Evolutionary conservation across 371 early-diverging fungal genomes (phyloP), one percentile per base, ranked within the genome.

Genomic region (Thermomucor indicae-seudaticae): DNA sequence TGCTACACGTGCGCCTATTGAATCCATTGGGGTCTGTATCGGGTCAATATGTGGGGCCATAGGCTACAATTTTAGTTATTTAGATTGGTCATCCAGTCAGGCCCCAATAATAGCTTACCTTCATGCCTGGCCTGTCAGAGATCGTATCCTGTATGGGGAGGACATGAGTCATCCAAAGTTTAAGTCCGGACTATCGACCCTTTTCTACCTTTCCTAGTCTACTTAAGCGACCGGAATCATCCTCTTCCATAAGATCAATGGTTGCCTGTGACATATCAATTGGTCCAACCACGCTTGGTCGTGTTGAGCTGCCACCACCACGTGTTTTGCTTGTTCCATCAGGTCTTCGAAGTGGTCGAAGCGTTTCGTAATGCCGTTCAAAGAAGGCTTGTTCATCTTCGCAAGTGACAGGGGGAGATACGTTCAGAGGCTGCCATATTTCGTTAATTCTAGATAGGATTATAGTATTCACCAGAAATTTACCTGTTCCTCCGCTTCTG

Each of bases 311-410:
- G 10, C 41, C 31, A 8, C 50, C 53, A 5, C 53, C 8, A 5
- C 58, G 35, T 11, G 60, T 32, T 32, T 47, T 54, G 34, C 38
- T 47, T n/a, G 57, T 49, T 4, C 58, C 60, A 6, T 64, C 60
- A 10, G 65, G 60, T 37, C 59, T 52, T 37, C 59, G 56, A 27
- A 37, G 41, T 5, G 55, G 51, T 47, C 85, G 83, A 44, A 89
- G 71, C 4, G 81, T 81, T 17, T 84, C 89, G 54, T 78, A 80
- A 62, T 89, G 87, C 4, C 86, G 75, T 35, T 54, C 54, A 43
- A 93, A 73, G 67, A 95, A 95, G 0, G 67, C 69, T 57, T 95
- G 94, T 52, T 95, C 93, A 50, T 91, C 89, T 66, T 92, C 93
- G 22, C 90, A 89, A 1, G 70, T 57, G 5, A 87, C 76, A 43